Percentiles rank a stretch among this genome's conserved stretches.
Conservation (phyloP, 2,329 filamentous ascomycete genomes). For the Aspergillus hiratsukae region DNA sequence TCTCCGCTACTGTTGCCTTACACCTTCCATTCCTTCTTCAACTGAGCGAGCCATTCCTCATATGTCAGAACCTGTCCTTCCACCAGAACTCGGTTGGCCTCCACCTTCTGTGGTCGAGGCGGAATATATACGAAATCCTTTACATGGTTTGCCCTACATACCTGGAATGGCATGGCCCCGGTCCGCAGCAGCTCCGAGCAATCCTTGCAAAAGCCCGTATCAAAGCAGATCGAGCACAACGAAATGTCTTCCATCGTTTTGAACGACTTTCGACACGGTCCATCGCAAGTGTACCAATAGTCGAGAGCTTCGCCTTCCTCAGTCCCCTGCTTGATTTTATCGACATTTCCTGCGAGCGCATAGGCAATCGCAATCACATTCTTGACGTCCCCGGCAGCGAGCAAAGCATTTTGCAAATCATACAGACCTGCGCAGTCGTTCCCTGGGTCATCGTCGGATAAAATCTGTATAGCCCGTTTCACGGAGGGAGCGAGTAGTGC, state of each 20-base stretch:
- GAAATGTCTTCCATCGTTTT: neutral
- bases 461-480: neutral
- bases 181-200: neutral
- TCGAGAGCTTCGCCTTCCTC: neutral
- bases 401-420: conserved; percentile 1
- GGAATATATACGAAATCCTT: conserved; percentile 6
- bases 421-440: conserved; percentile 2
- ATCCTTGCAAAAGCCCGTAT: conserved; percentile 6
- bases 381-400: conserved; percentile 4
- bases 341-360: neutral
- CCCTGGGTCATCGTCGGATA: conserved; percentile 9
- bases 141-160: conserved; percentile 4
- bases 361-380: conserved; percentile 3
- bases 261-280: neutral
- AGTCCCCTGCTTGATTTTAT: neutral
- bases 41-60: neutral
- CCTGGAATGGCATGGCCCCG: neutral
- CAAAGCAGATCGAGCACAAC: conserved; percentile 6
- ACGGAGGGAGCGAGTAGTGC: conserved; percentile 4
- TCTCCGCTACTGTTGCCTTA: neutral
- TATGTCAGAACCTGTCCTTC: conserved; percentile 3
- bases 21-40: conserved; percentile 3
- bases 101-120: neutral
- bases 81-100: neutral
- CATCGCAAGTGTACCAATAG: conserved; percentile 2